phyloP scores from a whole-genome alignment of 768 basidiomycete genomes.

The Royoungia palumana region DNA sequence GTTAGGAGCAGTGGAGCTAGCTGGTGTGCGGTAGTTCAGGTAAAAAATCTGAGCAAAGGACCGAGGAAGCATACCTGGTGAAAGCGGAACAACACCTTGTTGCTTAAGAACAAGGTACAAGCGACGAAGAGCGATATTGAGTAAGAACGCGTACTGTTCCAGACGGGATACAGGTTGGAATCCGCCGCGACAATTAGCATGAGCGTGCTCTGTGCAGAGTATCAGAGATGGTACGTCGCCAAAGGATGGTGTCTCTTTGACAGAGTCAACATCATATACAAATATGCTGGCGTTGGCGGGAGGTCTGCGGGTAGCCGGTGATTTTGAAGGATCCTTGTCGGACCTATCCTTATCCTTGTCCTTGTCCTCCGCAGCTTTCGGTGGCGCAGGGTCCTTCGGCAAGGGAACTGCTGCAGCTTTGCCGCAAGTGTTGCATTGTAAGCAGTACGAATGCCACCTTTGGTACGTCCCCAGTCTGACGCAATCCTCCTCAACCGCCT shows the following conservation, averaged over 20 bases:
- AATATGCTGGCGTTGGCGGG: constrained; percentile 81
- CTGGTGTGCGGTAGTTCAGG: constrained; percentile 16
- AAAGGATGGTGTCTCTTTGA: constrained; percentile 65
- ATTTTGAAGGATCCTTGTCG: constrained; percentile 50
- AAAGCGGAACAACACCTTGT: constrained; percentile 84
- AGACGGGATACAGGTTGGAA: constrained; percentile 91
- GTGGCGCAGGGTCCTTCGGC: constrained; percentile 53
- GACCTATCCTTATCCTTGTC: constrained; percentile 39
- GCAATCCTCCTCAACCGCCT: constrained; percentile 97
- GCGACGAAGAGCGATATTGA: constrained; percentile 92
- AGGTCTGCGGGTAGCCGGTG: constrained; percentile 63
- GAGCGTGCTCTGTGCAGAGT: constrained; percentile 76
- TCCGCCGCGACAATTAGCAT: constrained; percentile 61
- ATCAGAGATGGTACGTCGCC: constrained; percentile 71
- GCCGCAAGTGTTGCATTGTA: constrained; percentile 82
- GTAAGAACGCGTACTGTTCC: constrained; percentile 95
- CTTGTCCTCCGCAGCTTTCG: constrained; percentile 50
- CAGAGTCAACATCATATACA: constrained; percentile 68
- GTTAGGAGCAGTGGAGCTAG: constrained; percentile 32
- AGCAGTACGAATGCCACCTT: constrained; percentile 93
- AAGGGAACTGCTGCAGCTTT: constrained; percentile 65
- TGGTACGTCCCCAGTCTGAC: constrained; percentile 93
- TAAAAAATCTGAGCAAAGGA: constrained; percentile 5
- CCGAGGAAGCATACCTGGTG: constrained; percentile 53
- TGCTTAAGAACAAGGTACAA: constrained; percentile 85